These are phyloP conservation scores for Murraya koenigii DNA, from an alignment of 345 rosid species.

Conservation along the genomic window DNA sequence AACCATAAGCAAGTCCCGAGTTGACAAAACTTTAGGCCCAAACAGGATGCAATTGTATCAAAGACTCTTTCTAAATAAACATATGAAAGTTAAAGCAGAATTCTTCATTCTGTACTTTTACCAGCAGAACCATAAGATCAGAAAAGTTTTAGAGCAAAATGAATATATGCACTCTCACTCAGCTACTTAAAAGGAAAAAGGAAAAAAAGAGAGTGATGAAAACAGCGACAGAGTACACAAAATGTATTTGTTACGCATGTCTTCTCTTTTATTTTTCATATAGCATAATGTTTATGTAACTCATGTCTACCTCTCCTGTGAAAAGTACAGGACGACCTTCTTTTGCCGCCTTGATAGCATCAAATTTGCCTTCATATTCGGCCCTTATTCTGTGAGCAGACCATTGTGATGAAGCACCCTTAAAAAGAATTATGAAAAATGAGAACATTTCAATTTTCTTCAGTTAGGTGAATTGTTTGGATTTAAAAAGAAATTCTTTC, in stretches of 20 bases:
- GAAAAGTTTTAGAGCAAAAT: neutral
- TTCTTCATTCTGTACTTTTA: neutral
- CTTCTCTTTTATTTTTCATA: neutral
- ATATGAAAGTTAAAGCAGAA: neutral
- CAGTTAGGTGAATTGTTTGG: neutral
- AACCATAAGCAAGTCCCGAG: neutral
- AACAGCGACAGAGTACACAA: neutral
- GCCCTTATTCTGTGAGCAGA: conserved; percentile 63
- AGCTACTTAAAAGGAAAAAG: too few species aligned
- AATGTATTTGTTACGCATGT: neutral
- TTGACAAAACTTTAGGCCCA: neutral
- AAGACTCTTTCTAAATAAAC: neutral
- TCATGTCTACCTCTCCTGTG: conserved; percentile 72
- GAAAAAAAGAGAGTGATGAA: neutral
- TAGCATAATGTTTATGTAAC: neutral
- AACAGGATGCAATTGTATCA: neutral
- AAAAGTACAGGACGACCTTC: conserved; percentile 72
- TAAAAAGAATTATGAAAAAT: neutral
- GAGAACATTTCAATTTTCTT: neutral
- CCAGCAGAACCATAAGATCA: neutral
- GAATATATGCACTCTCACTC: neutral
- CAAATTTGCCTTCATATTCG: conserved; percentile 45
- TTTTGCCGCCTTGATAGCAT: conserved; percentile 66
- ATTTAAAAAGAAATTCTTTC: neutral
- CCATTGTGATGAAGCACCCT: conserved; percentile 88